Base-by-base conservation (phyloP, 768 basidiomycete genomes). In the Boletus edulis region DNA sequence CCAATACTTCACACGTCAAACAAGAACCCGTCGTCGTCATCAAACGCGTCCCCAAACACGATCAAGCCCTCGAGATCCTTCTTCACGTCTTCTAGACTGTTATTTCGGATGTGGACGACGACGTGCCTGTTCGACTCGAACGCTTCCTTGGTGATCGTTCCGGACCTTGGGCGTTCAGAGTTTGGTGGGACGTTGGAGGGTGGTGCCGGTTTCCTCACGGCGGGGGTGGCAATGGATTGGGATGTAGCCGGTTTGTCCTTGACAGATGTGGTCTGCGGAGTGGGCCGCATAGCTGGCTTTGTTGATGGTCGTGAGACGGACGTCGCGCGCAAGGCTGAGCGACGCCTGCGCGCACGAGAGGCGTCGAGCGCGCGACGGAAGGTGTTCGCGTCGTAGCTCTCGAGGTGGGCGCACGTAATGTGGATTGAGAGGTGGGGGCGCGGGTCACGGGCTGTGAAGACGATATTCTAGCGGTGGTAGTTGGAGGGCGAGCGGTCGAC, bases 51-150 rank as follows among this genome's bases (percentile, higher is more conserved):
- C 17, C 58, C 69, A 20, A 72, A 65, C 39, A 71, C 66, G 59
- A 70, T 55, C 40, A 66, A 47, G 17, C 61, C 66, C 42, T 72
- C 66, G 27, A 72, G 68, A 15, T 62, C 61, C 49, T 68, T 72
- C 56, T 65, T 70, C 48, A 68, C 67, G 27, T 67, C 65, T 51
- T 64, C 64, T 37, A 72, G n/a, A 38, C 67, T 59, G 8, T 55
- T 65, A 32, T 51, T 70, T 42, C 59, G 38, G 3, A 63, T 53
- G 15, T 61, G 59, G 17, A 59, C 35, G 10, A 45, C 59, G 27
- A 56, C 31, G 42, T 66, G 68, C 3, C 57, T 54, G 42, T 66
- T 64, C 15, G 64, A 54, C 40, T 63, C 62, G 34, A 65, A 64
- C n/a, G 45, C 62, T 4, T 45, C 64, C 27, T 52, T 65, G 41